Base-by-base conservation (phyloP, 192 early-diverging fungal genomes). In the Spizellomyces sp. region DNA sequence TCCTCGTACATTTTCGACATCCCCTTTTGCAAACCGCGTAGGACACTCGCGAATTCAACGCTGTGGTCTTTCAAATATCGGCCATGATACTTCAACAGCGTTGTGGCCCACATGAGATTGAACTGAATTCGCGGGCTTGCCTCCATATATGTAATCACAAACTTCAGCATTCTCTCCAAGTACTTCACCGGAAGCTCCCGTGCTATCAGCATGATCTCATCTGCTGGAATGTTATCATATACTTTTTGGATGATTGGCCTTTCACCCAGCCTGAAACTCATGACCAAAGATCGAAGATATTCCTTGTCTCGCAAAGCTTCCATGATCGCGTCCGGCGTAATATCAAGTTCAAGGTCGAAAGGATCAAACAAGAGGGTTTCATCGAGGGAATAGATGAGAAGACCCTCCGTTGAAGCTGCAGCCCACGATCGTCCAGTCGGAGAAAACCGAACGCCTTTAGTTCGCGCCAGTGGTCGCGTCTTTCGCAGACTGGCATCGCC, bases 371-470 rank as follows among this genome's bases (percentile, higher is more conserved):
- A 67, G 21, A 98, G 81, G 4, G 86, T 84, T 55, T 98, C 94
- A 74, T 99, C 98, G 45, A 99, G 80, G 14, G 95, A 93, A 81
- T 98, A 99, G 56, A 99, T 89, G 63, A 98, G 69, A 36, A 99
- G 79, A 8, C 98, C 98, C 66, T 99, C 95, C 6, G 96, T 98
- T 12, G 95, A 90, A 8, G 96, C 95, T 0, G 96, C 93, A 2
- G 95, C 95, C 95, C 95, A 99, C 22, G 94, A 88, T 41, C 94
- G 86, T 19, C 95, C 95, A 0, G 94, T 98, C 44, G 96, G 96
- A 1, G 96, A 89, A 80, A 99, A 99, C 19, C 88, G 81, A 9
- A 99, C 92, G 47, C 85, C 87, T 62, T 89, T 92, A 7, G 94
- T 92, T 43, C 95, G 90, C 45, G 91, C 90, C 72, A 93, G 90